Evolutionary conservation across 108 stramenopile genomes (phyloP).

Genomic region (Discostella stelligeroides): DNA sequence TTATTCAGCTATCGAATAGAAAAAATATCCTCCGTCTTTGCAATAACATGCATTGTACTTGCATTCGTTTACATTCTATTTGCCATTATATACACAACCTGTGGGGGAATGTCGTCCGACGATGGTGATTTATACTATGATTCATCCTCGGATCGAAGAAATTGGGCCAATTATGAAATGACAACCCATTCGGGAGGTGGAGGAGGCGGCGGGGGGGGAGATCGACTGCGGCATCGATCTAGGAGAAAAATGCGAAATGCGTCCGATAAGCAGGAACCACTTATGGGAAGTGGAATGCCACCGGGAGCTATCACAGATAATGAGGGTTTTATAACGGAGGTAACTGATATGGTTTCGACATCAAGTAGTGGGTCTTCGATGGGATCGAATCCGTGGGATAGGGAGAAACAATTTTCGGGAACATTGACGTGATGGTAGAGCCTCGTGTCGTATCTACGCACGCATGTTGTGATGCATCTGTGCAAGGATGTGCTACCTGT

Average conservation of each 20-base stretch:
- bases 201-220: neutral
- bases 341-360: slow-evolving; percentile 37
- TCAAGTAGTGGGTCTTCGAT: slow-evolving; percentile 50
- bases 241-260: slow-evolving; percentile 32
- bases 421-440: slow-evolving; percentile 13
- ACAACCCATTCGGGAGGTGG: slow-evolving; percentile 8
- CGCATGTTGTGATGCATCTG: too few species aligned
- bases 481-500: too few species aligned
- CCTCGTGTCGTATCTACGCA: neutral
- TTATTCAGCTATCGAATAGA: slow-evolving; percentile 71
- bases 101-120: slow-evolving; percentile 41
- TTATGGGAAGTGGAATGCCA: slow-evolving; percentile 25
- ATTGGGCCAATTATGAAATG: slow-evolving; percentile 41
- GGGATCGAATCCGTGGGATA: slow-evolving; percentile 21
- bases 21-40: slow-evolving; percentile 75
- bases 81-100: slow-evolving; percentile 55
- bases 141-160: slow-evolving; percentile 14
- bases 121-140: slow-evolving; percentile 14
- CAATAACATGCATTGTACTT: slow-evolving; percentile 79
- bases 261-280: slow-evolving; percentile 39
- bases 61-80: slow-evolving; percentile 75
- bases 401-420: slow-evolving; percentile 26
- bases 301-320: slow-evolving; percentile 37
- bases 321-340: slow-evolving; percentile 49
- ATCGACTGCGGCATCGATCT: slow-evolving; percentile 28